Evolutionary conservation across 495 filamentous ascomycete genomes (phyloP), one percentile per base, ranked within the genome.

Genomic region (Mytilinidion resinicola): DNA sequence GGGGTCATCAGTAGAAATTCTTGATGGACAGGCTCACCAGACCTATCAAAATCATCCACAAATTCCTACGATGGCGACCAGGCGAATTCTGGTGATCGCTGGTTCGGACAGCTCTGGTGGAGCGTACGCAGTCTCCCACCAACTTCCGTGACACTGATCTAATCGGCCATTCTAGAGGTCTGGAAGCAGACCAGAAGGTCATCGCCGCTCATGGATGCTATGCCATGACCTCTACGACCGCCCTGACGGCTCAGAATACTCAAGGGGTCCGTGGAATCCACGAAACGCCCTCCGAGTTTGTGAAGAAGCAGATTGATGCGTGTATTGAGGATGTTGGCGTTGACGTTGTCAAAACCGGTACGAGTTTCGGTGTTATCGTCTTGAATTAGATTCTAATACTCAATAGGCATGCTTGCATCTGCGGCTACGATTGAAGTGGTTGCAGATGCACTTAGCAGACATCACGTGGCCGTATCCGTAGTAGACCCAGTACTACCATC

Each of bases 121-220:
- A 72, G 90, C 90, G 88, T 92, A 79, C 75, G 88, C 76, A 37
- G 43, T 39, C 55, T 57, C 21, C 43, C 35, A 56, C 57, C 25
- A 30, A 30, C 6, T 30, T 30, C 25, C 25, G 25, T 30, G 25
- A 2, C 25, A 30, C 2, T 3, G 6, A 30, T 30, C 25, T 30
- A 30, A 30, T 30, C 25, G 3, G 25, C 6, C 25, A 30, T 30
- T 30, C 25, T 61, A 96, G 90, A 41, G 93, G 93, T n/a, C 82
- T 98, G 41, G 93, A 98, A 69, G 93, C 93, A 34, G 93, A 98
- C 73, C 91, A 96, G 72, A 92, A 93, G 68, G 91, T 95, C 51
- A 85, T 96, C 37, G 87, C 91, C 25, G 88, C 88, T 15, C 89
- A 96, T 80, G 85, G 84, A 46, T 90, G 87, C 75, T 96, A 96